These are phyloP conservation scores for Fusarium nygamai DNA, from an alignment of 2,329 filamentous ascomycete genomes.

Conservation along the genomic window DNA sequence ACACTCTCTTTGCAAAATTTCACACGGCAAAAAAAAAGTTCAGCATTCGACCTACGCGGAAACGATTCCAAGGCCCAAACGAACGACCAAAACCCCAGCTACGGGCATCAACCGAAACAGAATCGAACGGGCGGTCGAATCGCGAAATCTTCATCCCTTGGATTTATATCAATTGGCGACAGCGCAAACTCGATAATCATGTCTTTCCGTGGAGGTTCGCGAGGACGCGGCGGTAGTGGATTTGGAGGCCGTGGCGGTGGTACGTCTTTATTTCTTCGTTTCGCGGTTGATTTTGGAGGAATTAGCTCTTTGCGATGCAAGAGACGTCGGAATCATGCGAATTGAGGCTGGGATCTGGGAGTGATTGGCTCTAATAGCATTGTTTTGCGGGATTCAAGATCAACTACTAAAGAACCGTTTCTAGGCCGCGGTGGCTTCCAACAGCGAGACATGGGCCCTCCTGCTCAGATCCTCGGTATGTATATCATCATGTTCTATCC, in stretches of 20 bases:
- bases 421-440: conserved; percentile 52
- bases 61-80: conserved; percentile 20
- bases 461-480: conserved; percentile 51
- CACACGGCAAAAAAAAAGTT: conserved; percentile 42
- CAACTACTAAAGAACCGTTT: conserved; percentile 25
- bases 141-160: background rate
- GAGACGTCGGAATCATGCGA: background rate
- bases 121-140: conserved; percentile 16
- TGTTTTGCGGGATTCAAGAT: background rate
- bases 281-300: background rate
- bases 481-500: background rate
- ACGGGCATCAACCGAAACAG: conserved; percentile 5
- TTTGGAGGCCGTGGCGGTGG: conserved; percentile 51
- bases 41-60: conserved; percentile 28
- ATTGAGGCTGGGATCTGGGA: background rate
- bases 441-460: conserved; percentile 53
- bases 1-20: conserved; percentile 44
- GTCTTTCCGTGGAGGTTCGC: conserved; percentile 53
- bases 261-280: conserved; percentile 32
- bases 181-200: conserved; percentile 40
- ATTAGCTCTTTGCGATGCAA: background rate
- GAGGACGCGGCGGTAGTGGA: conserved; percentile 49
- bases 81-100: conserved; percentile 6
- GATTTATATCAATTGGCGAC: conserved; percentile 14
- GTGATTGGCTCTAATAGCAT: background rate